Base-by-base conservation (phyloP, 805 yeast species). In the Wickerhamiella australiensis region DNA sequence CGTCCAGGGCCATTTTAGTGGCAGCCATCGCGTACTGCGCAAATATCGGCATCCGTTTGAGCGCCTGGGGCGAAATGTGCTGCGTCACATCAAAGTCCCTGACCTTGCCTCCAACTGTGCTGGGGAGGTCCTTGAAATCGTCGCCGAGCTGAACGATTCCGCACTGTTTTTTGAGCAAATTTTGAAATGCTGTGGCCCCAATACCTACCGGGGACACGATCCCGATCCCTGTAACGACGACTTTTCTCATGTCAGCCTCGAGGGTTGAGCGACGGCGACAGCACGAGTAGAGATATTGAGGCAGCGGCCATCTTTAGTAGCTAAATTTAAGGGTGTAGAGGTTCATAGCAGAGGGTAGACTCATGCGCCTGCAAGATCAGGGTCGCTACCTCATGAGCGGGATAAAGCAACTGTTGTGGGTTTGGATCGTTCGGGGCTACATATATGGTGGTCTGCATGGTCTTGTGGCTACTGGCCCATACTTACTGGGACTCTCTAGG, bases 201-300 rank as follows among this genome's bases (percentile, higher is more conserved):
- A 78, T 78, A 0, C 96, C 97, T 2, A 92, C 66, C 0, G 98
- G 98, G 0, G 92, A 77, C 1, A 88, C 76, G 23, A 84, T 66
- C 0, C 97, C 97, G 6, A 92, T 61, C 0, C 98, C 98, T 0
- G 98, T 92, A 1, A 90, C 81, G 0, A 90, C 96, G 0, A 90
- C 95, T 64, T 95, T 68, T 26, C 20, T 33, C 38, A 33, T 33
- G 38, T 33, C 38, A 33, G 38, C 36, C 36, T 26, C 29, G 29
- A 26, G 29, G 29, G n/a, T n/a, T n/a, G n/a, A n/a, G n/a, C n/a
- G n/a, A n/a, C n/a, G n/a, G n/a, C n/a, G n/a, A n/a, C n/a, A n/a
- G n/a, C n/a, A n/a, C n/a, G n/a, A n/a, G n/a, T n/a, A n/a, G n/a
- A n/a, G n/a, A n/a, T n/a, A n/a, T n/a, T n/a, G n/a, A n/a, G n/a